phyloP scores from a whole-genome alignment of 2,329 filamentous ascomycete species.

The Phaeosphaeria sp. region DNA sequence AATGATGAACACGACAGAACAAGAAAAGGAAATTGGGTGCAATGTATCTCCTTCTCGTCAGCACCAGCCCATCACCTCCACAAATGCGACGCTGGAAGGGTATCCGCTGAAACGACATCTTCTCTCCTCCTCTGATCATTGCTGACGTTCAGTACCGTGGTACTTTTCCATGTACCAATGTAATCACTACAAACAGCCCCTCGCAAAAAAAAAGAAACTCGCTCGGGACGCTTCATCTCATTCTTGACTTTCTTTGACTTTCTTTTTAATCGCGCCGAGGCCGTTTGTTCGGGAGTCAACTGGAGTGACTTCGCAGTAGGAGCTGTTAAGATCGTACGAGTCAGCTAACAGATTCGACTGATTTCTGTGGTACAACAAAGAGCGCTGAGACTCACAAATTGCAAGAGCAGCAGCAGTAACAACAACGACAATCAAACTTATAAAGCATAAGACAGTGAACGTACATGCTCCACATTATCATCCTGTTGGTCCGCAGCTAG shows the following conservation, averaged over 20 bases:
- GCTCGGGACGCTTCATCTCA: neutral
- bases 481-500: conserved; percentile 67
- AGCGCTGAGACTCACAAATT: conserved; percentile 13
- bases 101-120: neutral
- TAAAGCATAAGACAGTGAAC: conserved; percentile 37
- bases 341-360: neutral
- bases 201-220: neutral
- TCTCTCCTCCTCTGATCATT: neutral
- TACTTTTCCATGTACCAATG: neutral
- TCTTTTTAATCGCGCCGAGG: conserved; percentile 6
- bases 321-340: conserved; percentile 10
- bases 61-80: neutral
- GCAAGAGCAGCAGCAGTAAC: neutral
- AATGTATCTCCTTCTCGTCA: neutral
- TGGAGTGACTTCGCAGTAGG: conserved; percentile 8
- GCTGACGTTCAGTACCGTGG: neutral
- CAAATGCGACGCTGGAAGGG: neutral
- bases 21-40: neutral
- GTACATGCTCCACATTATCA: conserved; percentile 66
- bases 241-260: neutral
- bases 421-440: conserved; percentile 2
- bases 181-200: neutral
- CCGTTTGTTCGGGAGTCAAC: conserved; percentile 12
- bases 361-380: neutral
- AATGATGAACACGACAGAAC: neutral